Percentiles rank a stretch among this genome's conserved stretches.
phyloP scores from a whole-genome alignment of 805 yeast species.

The Metschnikowia gruessii region DNA sequence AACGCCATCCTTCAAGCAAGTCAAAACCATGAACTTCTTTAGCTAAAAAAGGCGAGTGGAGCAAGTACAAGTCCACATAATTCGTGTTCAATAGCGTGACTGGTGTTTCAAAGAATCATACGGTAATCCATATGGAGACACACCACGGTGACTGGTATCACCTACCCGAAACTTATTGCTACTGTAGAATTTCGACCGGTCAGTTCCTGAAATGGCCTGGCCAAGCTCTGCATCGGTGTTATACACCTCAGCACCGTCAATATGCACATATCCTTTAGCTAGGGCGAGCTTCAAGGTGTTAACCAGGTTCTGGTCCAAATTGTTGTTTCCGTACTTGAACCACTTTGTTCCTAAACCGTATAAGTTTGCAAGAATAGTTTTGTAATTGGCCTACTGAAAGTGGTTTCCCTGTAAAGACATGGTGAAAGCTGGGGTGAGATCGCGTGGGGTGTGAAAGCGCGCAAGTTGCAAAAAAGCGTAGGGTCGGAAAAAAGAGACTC shows the following conservation, averaged over 20 bases:
- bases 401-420: slow-evolving; percentile 21
- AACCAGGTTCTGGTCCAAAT: slow-evolving; percentile 34
- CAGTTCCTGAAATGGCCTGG: slow-evolving; percentile 43
- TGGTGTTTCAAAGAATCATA: slow-evolving; percentile 38
- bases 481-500: not conserved
- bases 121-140: slow-evolving; percentile 29
- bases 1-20: slow-evolving; percentile 43
- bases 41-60: slow-evolving; percentile 44
- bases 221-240: slow-evolving; percentile 57
- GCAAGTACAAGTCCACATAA: slow-evolving; percentile 52
- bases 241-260: slow-evolving; percentile 66
- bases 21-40: slow-evolving; percentile 36
- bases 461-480: too few species aligned
- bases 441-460: too few species aligned
- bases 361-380: slow-evolving; percentile 44
- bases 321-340: slow-evolving; percentile 31
- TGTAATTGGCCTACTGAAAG: slow-evolving; percentile 33
- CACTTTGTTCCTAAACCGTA: slow-evolving; percentile 49
- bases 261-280: slow-evolving; percentile 51
- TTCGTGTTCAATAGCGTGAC: slow-evolving; percentile 35
- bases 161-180: slow-evolving; percentile 52
- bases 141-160: slow-evolving; percentile 10
- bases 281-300: slow-evolving; percentile 47
- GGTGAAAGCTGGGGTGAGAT: not conserved
- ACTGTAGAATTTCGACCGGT: slow-evolving; percentile 48